Percentiles rank a stretch among this genome's conserved stretches.
These are phyloP conservation scores for Seiridium cupressi DNA, from an alignment of 2,329 filamentous ascomycete species.

Conservation along the genomic window DNA sequence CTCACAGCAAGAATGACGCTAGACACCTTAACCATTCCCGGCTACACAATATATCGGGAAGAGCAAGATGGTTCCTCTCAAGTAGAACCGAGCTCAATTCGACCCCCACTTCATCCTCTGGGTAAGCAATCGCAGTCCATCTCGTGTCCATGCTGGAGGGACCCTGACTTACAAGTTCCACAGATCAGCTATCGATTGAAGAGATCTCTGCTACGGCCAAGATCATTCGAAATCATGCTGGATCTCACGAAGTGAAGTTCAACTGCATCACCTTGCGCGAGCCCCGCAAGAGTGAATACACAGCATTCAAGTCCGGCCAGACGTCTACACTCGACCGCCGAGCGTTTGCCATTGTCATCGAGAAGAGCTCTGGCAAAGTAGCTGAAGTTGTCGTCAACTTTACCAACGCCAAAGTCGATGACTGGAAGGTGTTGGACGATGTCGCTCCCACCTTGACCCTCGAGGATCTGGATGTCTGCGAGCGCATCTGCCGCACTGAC, in stretches of 20 bases:
- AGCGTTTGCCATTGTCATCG: conserved; percentile 47
- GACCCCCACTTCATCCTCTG: conserved; percentile 34
- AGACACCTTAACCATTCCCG: conserved; percentile 42
- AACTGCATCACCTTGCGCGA: conserved; percentile 68
- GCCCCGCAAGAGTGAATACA: conserved; percentile 61
- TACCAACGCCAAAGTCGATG: conserved; percentile 36
- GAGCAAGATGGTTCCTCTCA: conserved; percentile 35
- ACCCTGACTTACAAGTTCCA: conserved; percentile 17
- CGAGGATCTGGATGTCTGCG: conserved; percentile 76
- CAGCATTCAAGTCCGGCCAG: conserved; percentile 54
- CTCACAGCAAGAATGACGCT: conserved; percentile 31
- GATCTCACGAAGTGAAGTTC: conserved; percentile 35
- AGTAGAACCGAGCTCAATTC: conserved; percentile 21
- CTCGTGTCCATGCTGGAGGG: too few species aligned
- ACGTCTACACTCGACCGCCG: conserved; percentile 48
- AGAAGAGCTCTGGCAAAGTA: conserved; percentile 36
- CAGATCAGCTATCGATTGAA: conserved; percentile 51
- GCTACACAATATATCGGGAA: conserved; percentile 44
- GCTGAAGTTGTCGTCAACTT: conserved; percentile 52
- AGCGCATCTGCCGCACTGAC: conserved; percentile 65
- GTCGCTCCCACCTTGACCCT: conserved; percentile 63
- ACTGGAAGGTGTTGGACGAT: conserved; percentile 43
- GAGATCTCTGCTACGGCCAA: conserved; percentile 52
- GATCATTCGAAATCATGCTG: conserved; percentile 40
- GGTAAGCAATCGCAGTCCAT: conserved; percentile 18